These are phyloP conservation scores for Pneumocystis jirovecii DNA, from an alignment of 1,139 yeast species.

Conservation along the genomic window DNA sequence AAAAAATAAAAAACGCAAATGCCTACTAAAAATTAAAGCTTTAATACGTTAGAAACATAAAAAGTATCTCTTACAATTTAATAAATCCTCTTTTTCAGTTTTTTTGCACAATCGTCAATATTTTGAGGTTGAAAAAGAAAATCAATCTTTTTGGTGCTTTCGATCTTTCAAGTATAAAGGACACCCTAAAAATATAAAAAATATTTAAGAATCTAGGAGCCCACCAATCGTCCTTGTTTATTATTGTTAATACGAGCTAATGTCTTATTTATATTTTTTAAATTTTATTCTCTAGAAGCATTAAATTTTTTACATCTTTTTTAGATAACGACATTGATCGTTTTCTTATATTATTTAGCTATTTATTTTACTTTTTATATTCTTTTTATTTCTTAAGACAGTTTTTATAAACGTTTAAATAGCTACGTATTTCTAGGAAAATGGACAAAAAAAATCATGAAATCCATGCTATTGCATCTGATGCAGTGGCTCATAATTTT, in stretches of 20 bases:
- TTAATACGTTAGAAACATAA: not conserved
- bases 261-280: not conserved
- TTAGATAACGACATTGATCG: not conserved
- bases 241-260: not conserved
- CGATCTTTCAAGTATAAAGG: not conserved
- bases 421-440: not conserved
- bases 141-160: not conserved
- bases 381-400: slow-evolving; percentile 9
- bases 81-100: not conserved
- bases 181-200: not conserved
- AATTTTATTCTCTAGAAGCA: not conserved
- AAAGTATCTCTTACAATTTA: not conserved
- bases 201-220: not conserved
- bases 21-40: not conserved
- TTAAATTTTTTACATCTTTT: not conserved
- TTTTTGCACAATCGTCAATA: not conserved
- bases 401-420: not conserved
- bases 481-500: not conserved
- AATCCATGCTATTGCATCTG: not conserved
- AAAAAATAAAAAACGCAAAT: not conserved
- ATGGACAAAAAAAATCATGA: not conserved
- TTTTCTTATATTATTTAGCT: too few species aligned
- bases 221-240: not conserved
- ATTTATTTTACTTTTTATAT: not conserved
- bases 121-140: not conserved